Base-by-base conservation (phyloP, 2,329 filamentous ascomycete species). In the Penicillium griseofulvum region DNA sequence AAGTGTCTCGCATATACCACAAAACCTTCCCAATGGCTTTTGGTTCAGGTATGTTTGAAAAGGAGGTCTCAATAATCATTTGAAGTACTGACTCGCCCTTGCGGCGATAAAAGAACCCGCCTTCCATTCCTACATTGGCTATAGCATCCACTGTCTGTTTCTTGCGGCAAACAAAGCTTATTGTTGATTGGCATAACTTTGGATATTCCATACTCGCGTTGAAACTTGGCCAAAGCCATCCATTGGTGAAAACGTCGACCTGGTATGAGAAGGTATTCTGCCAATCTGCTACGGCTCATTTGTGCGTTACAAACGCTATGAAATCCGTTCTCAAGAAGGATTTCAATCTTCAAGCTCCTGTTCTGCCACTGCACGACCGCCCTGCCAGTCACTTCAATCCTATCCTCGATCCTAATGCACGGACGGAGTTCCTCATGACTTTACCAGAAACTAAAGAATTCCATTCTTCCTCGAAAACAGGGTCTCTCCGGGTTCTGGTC, bases 151-250 rank as follows among this genome's bases (percentile, higher is more conserved):
- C 92, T 4, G 80, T 90, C 45, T 90, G 89, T 66, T 83, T 86
- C 63, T 72, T 96, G 48, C 87, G 94, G 47, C 87, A 90, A 64
- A 96, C 90, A 37, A 84, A 84, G 54, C 82, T 99, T 4, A 81
- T 97, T 57, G 89, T 97, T 52, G 94, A 99, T 78, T 99, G 94
- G 94, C 94, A 99, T 78, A 99, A 99, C 75, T 97, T 97, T 74
- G 94, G 93, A 64, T 96, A 93, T 81, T 93, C 91, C 9, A 96
- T 99, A 65, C 84, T 99, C 4, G 89, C 82, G 2, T 73, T 88
- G 46, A 87, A 86, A 58, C 76, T 88, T 1, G 83, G 85, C 0
- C 60, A 75, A 2, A 73, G 69, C 6, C 90, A 95, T 68, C 88
- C 87, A 0, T 82, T 97, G n/a, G 91, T 97, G 9, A 80, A 76